Conservation (phyloP, 805 yeast genomes). For the Myxozyma neotropica region DNA sequence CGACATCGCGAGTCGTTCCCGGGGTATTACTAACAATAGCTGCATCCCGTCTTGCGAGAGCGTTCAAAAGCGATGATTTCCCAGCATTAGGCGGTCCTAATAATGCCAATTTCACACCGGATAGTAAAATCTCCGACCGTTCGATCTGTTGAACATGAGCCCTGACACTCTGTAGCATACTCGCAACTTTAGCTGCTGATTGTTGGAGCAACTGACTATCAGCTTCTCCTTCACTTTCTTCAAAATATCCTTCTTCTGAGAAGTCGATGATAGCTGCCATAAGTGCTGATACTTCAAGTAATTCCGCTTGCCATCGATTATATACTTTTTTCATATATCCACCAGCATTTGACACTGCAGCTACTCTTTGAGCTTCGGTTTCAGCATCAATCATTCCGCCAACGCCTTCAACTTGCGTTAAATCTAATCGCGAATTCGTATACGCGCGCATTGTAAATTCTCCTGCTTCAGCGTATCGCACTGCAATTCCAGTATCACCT, state of each 20-base stretch:
- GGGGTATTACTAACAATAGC: slow-evolving; percentile 90
- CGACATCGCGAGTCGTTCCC: slow-evolving; percentile 90
- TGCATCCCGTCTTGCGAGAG: slow-evolving; percentile 74
- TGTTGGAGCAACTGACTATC: slow-evolving; percentile 47
- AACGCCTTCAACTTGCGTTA: slow-evolving; percentile 89
- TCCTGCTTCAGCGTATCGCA: slow-evolving; percentile 88
- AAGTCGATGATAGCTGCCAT: slow-evolving; percentile 90
- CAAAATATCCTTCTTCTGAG: slow-evolving; percentile 89
- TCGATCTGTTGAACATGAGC: slow-evolving; percentile 50
- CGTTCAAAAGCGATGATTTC: slow-evolving; percentile 81
- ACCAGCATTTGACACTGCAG: slow-evolving; percentile 71
- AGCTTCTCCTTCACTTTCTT: slow-evolving; percentile 46
- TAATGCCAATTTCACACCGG: slow-evolving; percentile 73
- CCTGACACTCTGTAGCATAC: slow-evolving; percentile 51
- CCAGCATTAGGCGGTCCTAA: slow-evolving; percentile 97
- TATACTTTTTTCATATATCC: slow-evolving; percentile 66
- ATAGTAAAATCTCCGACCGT: slow-evolving; percentile 62
- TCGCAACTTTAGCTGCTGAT: slow-evolving; percentile 51
- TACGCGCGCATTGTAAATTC: slow-evolving; percentile 90
- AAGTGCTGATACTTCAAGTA: slow-evolving; percentile 69
- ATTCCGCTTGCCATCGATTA: slow-evolving; percentile 63
- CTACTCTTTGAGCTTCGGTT: slow-evolving; percentile 80
- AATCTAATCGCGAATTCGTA: slow-evolving; percentile 76
- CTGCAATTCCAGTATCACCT: slow-evolving; percentile 7
- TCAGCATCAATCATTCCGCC: slow-evolving; percentile 89